Conservation (phyloP, 2,329 filamentous ascomycete species). For the Fusarium proliferatum region DNA sequence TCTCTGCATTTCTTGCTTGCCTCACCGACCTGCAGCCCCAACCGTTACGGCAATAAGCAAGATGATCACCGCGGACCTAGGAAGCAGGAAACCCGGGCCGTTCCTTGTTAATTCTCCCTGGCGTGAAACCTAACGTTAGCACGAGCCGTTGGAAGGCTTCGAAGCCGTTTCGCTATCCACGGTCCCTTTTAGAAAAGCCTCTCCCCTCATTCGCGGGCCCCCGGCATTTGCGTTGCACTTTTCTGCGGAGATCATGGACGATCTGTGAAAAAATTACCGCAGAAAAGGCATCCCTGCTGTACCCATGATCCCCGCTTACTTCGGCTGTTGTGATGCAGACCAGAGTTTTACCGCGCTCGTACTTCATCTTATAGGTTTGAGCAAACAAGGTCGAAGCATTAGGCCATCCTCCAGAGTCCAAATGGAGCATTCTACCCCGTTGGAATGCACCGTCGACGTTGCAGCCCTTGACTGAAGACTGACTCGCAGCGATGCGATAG, state of each 20-base stretch:
- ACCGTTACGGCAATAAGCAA: neutral
- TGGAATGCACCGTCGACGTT: constrained; percentile 4
- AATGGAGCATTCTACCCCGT: constrained; percentile 14
- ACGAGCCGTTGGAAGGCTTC: neutral
- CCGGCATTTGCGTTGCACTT: constrained; percentile 4
- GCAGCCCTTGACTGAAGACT: constrained; percentile 13
- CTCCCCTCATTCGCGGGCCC: constrained; percentile 2
- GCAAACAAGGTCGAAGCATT: neutral
- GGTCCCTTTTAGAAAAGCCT: neutral
- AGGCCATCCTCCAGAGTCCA: neutral
- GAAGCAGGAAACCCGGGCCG: constrained; percentile 8
- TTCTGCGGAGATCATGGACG: constrained; percentile 4
- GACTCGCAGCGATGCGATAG: constrained; percentile 15
- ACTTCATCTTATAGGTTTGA: neutral
- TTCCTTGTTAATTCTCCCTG: constrained; percentile 17
- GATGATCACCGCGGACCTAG: neutral
- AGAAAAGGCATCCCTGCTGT: neutral
- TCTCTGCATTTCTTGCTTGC: neutral
- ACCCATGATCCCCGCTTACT: neutral
- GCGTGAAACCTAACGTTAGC: constrained; percentile 16
- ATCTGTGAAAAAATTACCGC: constrained; percentile 15
- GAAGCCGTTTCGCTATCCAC: constrained; percentile 11
- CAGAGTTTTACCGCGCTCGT: constrained; percentile 9
- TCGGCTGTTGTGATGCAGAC: neutral
- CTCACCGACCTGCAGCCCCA: neutral